Base-by-base conservation (phyloP, 140 eudicot species). In the Oenanthe javanica region DNA sequence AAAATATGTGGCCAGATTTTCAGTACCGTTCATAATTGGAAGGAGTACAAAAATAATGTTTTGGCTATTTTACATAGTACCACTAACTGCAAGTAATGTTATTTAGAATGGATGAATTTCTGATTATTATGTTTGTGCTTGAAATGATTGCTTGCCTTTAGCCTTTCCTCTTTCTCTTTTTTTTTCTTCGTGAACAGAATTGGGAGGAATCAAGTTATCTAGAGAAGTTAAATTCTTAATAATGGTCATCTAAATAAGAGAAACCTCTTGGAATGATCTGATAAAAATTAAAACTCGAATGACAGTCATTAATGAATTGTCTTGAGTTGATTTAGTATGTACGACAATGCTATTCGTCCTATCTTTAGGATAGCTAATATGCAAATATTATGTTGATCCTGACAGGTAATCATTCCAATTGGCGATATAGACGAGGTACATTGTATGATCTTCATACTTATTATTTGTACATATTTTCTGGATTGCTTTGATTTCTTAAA, bases 341-440 rank as follows among this genome's bases (percentile, higher is more conserved):
- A 12, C 14, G 13, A 25, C 4, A 10, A 64, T 64, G 16, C 38
- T 23, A 64, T 64, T 25, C 18, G 72, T 64, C 27, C 42, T 27
- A 12, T 64, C n/a, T 12, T 38, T 38, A 14, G 16, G 19, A 36
- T 16, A 1, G 46, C 75, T 76, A 70, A 19, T 36, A 36, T 75
- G 57, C 79, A 48, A 74, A 21, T 80, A 55, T 77, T 70, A 38
- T 85, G 67, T 45, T 23, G 59, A 78, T 83, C 38, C 57, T 83
- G 48, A 50, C 93, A 95, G 99, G 99, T 95, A 66, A 87, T 92
- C 43, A 87, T 95, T 76, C 97, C 99, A n/a, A 80, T 92, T 78
- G 99, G 93, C 82, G 99, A 95, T 84, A 95, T 95, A 85, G 99
- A 95, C 31, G 99, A 95, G 97, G 99, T 95, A 82, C 63, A 84